Evolutionary conservation across 805 yeast species (phyloP).

Genomic region (Kockiozyma suomiensis): DNA sequence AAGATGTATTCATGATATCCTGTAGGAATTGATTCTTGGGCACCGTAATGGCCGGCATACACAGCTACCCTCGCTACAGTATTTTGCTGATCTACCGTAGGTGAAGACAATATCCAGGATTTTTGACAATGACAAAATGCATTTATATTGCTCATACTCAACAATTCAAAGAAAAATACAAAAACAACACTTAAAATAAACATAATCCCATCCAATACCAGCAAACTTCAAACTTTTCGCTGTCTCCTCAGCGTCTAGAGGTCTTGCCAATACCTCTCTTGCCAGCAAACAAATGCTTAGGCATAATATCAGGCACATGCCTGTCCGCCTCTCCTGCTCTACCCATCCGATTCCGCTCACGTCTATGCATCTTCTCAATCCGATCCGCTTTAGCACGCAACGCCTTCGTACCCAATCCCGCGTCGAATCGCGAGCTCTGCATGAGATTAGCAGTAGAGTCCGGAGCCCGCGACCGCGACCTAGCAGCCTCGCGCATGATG

Average conservation of each 20-base stretch:
- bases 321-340: conserved; percentile 97
- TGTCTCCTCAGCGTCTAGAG: conserved; percentile 62
- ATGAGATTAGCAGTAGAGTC: conserved; percentile 32
- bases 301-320: conserved; percentile 78
- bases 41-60: too few relatives aligned
- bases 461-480: conserved; percentile 40
- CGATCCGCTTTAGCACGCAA: conserved; percentile 82
- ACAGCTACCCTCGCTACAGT: too few relatives aligned
- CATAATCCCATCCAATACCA: not conserved
- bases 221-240: not conserved
- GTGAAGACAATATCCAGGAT: too few relatives aligned
- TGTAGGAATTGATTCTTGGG: too few relatives aligned
- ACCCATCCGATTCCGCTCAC: conserved; percentile 89
- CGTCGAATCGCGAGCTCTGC: conserved; percentile 54
- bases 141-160: too few relatives aligned
- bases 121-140: too few relatives aligned
- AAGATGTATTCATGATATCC: too few relatives aligned
- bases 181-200: not conserved
- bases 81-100: too few relatives aligned
- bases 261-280: conserved; percentile 95
- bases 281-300: conserved; percentile 94
- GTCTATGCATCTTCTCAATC: conserved; percentile 84
- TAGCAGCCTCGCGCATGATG: conserved; percentile 57
- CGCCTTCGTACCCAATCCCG: conserved; percentile 80
- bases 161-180: not conserved